These are phyloP conservation scores for Floccularia luteovirens DNA, from an alignment of 768 basidiomycete species.

Conservation along the genomic window DNA sequence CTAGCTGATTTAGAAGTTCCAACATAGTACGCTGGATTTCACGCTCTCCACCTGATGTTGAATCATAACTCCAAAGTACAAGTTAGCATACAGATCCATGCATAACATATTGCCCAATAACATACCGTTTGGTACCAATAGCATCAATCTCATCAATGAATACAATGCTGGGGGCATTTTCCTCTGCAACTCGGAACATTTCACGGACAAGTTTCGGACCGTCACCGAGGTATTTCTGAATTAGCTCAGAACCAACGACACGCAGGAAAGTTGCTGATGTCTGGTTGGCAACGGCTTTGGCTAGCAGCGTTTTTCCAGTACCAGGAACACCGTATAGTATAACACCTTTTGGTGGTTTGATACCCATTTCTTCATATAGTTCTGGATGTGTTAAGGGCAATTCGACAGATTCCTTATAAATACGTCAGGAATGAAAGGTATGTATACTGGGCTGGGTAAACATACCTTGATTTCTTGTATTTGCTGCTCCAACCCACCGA, in stretches of 20 bases:
- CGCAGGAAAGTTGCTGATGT: constrained; percentile 97
- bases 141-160: constrained; percentile 99
- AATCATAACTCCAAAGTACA: constrained; percentile 69
- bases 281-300: constrained; percentile 97
- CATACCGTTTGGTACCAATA: constrained; percentile 92
- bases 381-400: constrained; percentile 97
- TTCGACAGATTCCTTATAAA: constrained; percentile 92
- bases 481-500: constrained; percentile 93
- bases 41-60: constrained; percentile 96
- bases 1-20: constrained; percentile 95
- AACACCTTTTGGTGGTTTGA: constrained; percentile 98
- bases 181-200: constrained; percentile 94
- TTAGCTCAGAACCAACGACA: constrained; percentile 95
- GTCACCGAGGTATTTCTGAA: constrained; percentile 99
- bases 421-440: too few species aligned
- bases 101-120: neutral
- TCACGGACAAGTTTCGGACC: constrained; percentile 98
- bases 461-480: constrained; percentile 97
- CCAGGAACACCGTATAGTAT: constrained; percentile 98
- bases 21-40: constrained; percentile 99
- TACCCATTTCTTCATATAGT: constrained; percentile 99
- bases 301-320: constrained; percentile 95
- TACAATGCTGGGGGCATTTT: constrained; percentile 96
- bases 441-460: too few species aligned
- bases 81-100: neutral